Conservation (phyloP, 192 early-diverging fungal genomes). For the Lunasporangiospora selenospora region DNA sequence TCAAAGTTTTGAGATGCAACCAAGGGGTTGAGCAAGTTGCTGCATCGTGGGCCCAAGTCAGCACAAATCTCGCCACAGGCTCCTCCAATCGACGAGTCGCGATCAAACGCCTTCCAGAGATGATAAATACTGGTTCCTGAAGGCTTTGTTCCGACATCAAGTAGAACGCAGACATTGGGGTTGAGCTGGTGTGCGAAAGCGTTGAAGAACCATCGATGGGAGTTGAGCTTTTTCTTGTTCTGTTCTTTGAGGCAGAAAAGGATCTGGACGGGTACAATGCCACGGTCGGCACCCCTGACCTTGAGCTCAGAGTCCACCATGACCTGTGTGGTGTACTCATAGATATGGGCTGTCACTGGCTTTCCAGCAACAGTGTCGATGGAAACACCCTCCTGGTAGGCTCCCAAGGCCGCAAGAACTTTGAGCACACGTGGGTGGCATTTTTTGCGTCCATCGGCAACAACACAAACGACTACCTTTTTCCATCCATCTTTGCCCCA, state of each 20-base stretch:
- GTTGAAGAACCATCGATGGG: constrained; percentile 98
- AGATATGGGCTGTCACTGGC: constrained; percentile 82
- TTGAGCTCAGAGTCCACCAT: constrained; percentile 68
- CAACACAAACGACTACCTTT: constrained; percentile 91
- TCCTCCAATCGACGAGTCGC: constrained; percentile 81
- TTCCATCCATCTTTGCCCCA: constrained; percentile 92
- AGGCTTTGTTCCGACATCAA: constrained; percentile 95
- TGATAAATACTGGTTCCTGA: constrained; percentile 85
- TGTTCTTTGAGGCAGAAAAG: constrained; percentile 94
- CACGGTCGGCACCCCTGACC: constrained; percentile 70
- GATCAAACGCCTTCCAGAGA: constrained; percentile 92
- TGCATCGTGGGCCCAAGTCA: constrained; percentile 74
- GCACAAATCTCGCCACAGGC: constrained; percentile 96
- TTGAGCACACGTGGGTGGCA: constrained; percentile 74
- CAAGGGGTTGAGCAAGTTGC: constrained; percentile 81
- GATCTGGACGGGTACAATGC: constrained; percentile 86
- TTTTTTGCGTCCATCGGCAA: constrained; percentile 89
- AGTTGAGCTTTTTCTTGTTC: constrained; percentile 95
- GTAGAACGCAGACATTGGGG: constrained; percentile 89
- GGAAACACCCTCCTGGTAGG: constrained; percentile 75
- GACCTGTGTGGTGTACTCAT: constrained; percentile 90
- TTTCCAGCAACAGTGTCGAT: constrained; percentile 72
- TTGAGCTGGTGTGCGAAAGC: constrained; percentile 82
- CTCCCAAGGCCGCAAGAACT: constrained; percentile 85
- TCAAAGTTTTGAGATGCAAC: constrained; percentile 98